Evolutionary conservation across 2,329 filamentous ascomycete species (phyloP).

Genomic region (Alternaria gaisen): DNA sequence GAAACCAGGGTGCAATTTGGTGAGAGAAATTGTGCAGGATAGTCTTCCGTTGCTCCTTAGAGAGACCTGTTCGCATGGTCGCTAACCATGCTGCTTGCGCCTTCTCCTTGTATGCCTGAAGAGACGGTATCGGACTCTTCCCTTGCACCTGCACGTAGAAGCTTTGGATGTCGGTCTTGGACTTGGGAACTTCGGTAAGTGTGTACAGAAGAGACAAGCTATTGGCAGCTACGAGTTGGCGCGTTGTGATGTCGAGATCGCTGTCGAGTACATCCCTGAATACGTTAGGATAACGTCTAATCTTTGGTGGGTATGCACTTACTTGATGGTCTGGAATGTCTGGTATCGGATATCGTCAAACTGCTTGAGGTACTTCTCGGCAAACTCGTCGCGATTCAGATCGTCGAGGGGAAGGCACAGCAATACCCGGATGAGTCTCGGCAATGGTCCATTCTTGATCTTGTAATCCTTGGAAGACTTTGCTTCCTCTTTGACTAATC

Average conservation of each 20-base stretch:
- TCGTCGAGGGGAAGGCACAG: constrained; percentile 66
- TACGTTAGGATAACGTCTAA: constrained; percentile 2
- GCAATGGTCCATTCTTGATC: constrained; percentile 75
- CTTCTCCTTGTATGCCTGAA: constrained; percentile 76
- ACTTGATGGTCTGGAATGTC: constrained; percentile 79
- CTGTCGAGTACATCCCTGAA: constrained; percentile 38
- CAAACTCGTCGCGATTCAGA: constrained; percentile 74
- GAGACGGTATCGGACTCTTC: constrained; percentile 67
- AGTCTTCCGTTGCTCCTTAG: constrained; percentile 78
- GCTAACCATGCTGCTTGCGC: constrained; percentile 89
- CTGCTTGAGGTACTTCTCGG: constrained; percentile 78
- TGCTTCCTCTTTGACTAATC: constrained; percentile 78
- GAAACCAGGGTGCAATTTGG: constrained; percentile 88
- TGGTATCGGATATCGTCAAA: constrained; percentile 88
- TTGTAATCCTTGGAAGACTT: constrained; percentile 59
- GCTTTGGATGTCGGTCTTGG: constrained; percentile 70
- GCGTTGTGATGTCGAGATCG: constrained; percentile 32
- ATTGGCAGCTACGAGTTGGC: constrained; percentile 54
- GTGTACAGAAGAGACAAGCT: constrained; percentile 70
- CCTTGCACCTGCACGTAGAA: constrained; percentile 74
- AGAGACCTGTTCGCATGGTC: constrained; percentile 72
- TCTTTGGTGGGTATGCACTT: constrained; percentile 49
- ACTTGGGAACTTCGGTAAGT: constrained; percentile 75
- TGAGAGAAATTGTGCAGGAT: constrained; percentile 78
- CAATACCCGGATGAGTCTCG: constrained; percentile 69